Evolutionary conservation across 2,329 filamentous ascomycete species (phyloP), one percentile per base, ranked within the genome.

Genomic region (Ascomycota sp.): DNA sequence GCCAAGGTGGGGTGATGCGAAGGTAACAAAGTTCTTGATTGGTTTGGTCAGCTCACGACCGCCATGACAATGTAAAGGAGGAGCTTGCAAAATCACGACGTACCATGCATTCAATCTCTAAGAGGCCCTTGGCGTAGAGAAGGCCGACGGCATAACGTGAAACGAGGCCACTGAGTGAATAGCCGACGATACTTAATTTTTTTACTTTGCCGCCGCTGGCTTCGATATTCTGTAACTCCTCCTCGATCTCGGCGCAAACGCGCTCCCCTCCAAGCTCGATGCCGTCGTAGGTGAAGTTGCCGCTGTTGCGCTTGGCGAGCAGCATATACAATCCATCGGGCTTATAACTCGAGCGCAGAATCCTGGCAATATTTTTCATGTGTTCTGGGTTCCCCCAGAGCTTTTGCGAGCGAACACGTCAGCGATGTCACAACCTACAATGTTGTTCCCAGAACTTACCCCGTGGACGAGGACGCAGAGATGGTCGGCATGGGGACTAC

Each of bases 21-120:
- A 93, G 1, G 84, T 92, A 2, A 77, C 81, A 54, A 95, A 93
- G 60, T 92, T 93, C 68, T 76, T 2, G 5, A n/a, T n/a, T 13
- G 6, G 31, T 32, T n/a, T 25, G 31, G 24, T 8, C 10, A 27
- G 6, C 25, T 30, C 31, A 25, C n/a, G 36, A 46, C 33, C 45
- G 40, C 13, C 6, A 31, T 25, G n/a, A 12, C 9, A 9, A 13
- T n/a, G n/a, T 16, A 6, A 9, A n/a, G 13, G 9, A 16, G 16
- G 2, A 25, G 31, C 10, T 9, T 7, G n/a, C 10, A n/a, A 26
- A 1, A 25, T 4, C 21, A 11, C 4, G 4, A n/a, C 58, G 32
- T 58, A 77, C 72, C 54, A 86, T 68, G 41, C 86, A 86, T 48
- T 82, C 66, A 24, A 95, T 63, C 37, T 65, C 75, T 36, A 95